Evolutionary conservation across 2,329 filamentous ascomycete species (phyloP).

Genomic region (Colletotrichum sublineola): DNA sequence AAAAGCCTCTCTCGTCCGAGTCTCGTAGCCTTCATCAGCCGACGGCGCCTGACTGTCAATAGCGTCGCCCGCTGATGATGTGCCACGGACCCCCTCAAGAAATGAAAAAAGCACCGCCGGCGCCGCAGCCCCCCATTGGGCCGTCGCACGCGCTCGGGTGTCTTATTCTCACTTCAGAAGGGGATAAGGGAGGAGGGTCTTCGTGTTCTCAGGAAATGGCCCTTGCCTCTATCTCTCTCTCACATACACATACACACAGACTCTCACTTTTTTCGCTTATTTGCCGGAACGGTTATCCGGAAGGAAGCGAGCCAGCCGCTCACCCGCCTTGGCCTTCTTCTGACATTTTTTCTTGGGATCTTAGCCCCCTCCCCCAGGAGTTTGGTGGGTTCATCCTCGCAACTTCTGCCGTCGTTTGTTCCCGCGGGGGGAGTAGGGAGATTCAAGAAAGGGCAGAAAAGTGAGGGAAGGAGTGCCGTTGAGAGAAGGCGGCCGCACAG

Average conservation of each 20-base stretch:
- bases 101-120: not conserved
- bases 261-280: not conserved
- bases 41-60: slow-evolving; percentile 26
- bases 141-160: slow-evolving; percentile 14
- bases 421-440: slow-evolving; percentile 4
- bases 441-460: not conserved
- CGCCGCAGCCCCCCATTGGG: slow-evolving; percentile 1
- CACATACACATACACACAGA: no score
- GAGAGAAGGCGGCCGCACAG: not conserved
- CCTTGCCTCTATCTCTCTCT: not conserved
- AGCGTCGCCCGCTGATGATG: slow-evolving; percentile 26
- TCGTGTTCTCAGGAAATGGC: not conserved
- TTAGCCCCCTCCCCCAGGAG: not conserved
- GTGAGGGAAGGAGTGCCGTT: not conserved
- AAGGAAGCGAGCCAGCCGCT: not conserved
- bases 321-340: not conserved
- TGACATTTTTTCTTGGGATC: not conserved
- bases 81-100: not conserved
- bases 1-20: not conserved
- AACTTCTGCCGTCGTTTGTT: slow-evolving; percentile 24
- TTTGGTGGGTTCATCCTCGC: slow-evolving; percentile 22
- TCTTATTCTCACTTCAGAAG: slow-evolving; percentile 7
- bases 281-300: not conserved
- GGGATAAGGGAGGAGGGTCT: not conserved
- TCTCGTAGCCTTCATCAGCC: not conserved